phyloP scores from a whole-genome alignment of 1,139 yeast species.

The Candida buenavistaensis region DNA sequence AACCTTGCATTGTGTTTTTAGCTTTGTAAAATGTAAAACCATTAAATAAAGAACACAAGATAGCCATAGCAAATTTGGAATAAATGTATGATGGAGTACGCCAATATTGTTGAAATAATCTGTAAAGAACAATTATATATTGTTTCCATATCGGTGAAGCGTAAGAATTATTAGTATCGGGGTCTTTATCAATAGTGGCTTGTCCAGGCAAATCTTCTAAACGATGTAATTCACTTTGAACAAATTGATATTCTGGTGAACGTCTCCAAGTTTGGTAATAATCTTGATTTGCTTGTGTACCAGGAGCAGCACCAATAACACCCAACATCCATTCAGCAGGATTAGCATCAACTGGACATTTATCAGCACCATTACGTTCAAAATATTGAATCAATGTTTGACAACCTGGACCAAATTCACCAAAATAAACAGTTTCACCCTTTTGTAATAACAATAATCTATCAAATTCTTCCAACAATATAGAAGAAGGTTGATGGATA shows the following conservation, averaged over 20 bases:
- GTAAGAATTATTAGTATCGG: constrained; percentile 20
- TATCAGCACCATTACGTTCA: constrained; percentile 50
- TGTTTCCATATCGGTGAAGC: constrained; percentile 25
- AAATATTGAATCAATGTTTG: constrained; percentile 52
- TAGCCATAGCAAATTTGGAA: constrained; percentile 39
- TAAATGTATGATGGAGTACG: constrained; percentile 43
- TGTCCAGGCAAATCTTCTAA: constrained; percentile 2
- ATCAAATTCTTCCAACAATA: constrained; percentile 36
- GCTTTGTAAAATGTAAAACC: constrained; percentile 46
- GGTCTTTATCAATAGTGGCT: constrained; percentile 9
- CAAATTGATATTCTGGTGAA: constrained; percentile 26
- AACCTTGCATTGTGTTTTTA: constrained; percentile 36
- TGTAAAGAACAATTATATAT: constrained; percentile 21
- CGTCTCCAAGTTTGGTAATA: constrained; percentile 35
- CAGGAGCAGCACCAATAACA: constrained; percentile 47
- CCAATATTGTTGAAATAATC: constrained; percentile 40
- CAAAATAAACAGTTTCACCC: constrained; percentile 65
- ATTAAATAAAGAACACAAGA: constrained; percentile 42
- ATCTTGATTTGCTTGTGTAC: constrained; percentile 35
- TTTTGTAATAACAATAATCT: constrained; percentile 37
- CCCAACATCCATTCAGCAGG: constrained; percentile 63
- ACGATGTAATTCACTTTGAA: constrained; percentile 14
- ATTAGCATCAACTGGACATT: constrained; percentile 47
- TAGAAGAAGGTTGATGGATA: constrained; percentile 44
- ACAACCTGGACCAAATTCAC: constrained; percentile 61